phyloP scores from a whole-genome alignment of 306 rosid species.

The Lablab purpureus region DNA sequence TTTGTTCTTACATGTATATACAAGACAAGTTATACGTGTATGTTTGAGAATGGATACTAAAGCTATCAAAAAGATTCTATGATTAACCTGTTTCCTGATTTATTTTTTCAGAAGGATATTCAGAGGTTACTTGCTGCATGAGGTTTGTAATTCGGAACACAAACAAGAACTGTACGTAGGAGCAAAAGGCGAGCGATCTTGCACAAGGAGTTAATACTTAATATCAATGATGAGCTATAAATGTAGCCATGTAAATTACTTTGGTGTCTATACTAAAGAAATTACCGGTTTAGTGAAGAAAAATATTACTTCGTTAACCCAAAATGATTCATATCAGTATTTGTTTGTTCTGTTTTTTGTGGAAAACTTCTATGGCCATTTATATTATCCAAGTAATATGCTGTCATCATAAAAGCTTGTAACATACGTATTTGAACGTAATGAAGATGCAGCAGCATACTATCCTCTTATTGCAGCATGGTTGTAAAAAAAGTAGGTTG shows the following conservation, averaged over 20 bases:
- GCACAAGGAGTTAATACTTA: slow-evolving; percentile 1
- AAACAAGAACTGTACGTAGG: slow-evolving; percentile 22
- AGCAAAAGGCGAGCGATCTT: background rate
- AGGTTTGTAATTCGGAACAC: slow-evolving; percentile 38
- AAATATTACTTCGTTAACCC: background rate
- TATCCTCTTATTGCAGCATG: background rate
- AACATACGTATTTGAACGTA: too few species aligned
- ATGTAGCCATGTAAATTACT: slow-evolving; percentile 33
- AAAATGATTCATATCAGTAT: slow-evolving; percentile 5
- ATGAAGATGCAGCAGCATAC: background rate
- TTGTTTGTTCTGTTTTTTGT: background rate
- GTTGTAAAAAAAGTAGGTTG: too few species aligned
- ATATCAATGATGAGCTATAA: slow-evolving; percentile 9
- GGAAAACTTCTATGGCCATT: slow-evolving; percentile 7
- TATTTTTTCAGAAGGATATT: slow-evolving; percentile 80
- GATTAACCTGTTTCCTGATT: slow-evolving; percentile 35
- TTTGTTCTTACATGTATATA: background rate
- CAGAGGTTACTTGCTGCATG: slow-evolving; percentile 85
- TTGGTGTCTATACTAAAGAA: slow-evolving; percentile 21
- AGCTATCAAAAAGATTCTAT: slow-evolving; percentile 10
- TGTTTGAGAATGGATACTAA: background rate
- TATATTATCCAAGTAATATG: slow-evolving; percentile 2
- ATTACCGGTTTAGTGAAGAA: slow-evolving; percentile 1
- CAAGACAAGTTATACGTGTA: background rate
- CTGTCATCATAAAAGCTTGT: background rate